phyloP scores from a whole-genome alignment of 352 stramenopile species.

The Halophytophthora polymorphica region DNA sequence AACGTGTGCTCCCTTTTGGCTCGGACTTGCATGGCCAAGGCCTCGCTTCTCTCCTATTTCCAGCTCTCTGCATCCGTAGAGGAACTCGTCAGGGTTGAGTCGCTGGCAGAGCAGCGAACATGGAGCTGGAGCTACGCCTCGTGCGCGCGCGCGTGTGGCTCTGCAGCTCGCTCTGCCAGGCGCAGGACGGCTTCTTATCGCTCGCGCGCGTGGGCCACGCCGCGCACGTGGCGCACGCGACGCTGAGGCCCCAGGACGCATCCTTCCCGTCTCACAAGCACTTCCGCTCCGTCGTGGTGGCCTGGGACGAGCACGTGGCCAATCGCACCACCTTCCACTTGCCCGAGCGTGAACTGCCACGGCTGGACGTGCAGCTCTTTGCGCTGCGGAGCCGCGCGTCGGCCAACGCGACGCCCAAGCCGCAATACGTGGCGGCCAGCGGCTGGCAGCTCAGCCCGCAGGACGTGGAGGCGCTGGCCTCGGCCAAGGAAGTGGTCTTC shows the following conservation, averaged over 20 bases:
- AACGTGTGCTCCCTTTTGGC: too few relatives aligned
- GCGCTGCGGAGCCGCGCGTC: constrained; percentile 13
- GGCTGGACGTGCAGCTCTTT: constrained; percentile 42
- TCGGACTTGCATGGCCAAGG: too few relatives aligned
- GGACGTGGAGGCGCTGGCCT: constrained; percentile 37
- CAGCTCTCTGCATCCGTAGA: too few relatives aligned
- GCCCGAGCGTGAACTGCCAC: constrained; percentile 7
- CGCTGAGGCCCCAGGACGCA: constrained; percentile 16
- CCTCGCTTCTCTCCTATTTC: too few relatives aligned
- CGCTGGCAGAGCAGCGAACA: constrained; percentile 4
- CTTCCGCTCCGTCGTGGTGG: constrained; percentile 22
- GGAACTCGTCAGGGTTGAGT: too few relatives aligned
- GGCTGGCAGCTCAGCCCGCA: constrained; percentile 26
- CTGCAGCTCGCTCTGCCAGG: constrained; percentile 18
- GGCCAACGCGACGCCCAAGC: constrained; percentile 10
- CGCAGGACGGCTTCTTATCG: constrained; percentile 38
- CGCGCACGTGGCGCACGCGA: constrained; percentile 26
- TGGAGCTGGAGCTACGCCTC: constrained; percentile 35
- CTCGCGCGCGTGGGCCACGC: constrained; percentile 19
- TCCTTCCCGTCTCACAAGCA: constrained; percentile 2
- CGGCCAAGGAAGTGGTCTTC: constrained; percentile 48
- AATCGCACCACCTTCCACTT: constrained; percentile 18
- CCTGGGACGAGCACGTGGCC: constrained; percentile 19
- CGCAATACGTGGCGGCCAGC: constrained; percentile 32
- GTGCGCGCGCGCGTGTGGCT: constrained; percentile 41